phyloP scores from a whole-genome alignment of 495 filamentous ascomycete genomes.

The Xylaria intraflava region DNA sequence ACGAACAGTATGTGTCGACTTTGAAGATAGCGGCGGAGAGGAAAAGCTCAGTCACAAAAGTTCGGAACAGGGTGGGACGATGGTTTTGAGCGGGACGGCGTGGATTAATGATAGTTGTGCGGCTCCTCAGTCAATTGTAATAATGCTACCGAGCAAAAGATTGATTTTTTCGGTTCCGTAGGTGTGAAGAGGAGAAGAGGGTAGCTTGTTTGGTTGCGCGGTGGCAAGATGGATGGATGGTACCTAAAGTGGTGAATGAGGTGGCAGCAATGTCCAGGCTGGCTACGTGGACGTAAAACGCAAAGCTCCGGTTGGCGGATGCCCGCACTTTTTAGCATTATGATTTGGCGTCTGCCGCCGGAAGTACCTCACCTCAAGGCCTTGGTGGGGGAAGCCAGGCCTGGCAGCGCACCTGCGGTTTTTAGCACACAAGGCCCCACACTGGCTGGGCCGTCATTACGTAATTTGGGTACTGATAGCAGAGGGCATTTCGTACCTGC shows the following conservation, averaged over 20 bases:
- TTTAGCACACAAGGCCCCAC: no score
- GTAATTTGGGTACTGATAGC: no score
- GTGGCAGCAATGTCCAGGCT: background rate
- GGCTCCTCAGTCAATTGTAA: no score
- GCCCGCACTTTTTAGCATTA: background rate
- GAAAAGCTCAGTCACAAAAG: conserved; percentile 9
- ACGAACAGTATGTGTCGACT: background rate
- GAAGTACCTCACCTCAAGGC: no score
- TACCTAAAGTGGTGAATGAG: conserved; percentile 1
- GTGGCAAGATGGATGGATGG: background rate
- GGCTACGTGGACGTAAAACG: conserved; percentile 10
- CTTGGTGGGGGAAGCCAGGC: no score
- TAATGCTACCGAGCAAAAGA: no score
- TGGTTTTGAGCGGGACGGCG: background rate
- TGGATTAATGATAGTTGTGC: no score
- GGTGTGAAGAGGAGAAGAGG: background rate
- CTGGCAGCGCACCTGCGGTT: no score
- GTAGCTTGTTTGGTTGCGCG: conserved; percentile 4
- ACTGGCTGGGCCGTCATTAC: no score
- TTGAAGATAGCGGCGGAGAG: conserved; percentile 1
- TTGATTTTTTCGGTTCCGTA: no score
- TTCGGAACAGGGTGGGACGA: background rate
- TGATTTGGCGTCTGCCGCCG: background rate
- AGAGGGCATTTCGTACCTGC: no score
- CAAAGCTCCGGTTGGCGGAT: background rate